A percentile compares a stretch with the other conserved stretches of the same genome.
These are phyloP conservation scores for Didymella glomerata DNA, from an alignment of 2,329 filamentous ascomycete genomes.

Conservation along the genomic window DNA sequence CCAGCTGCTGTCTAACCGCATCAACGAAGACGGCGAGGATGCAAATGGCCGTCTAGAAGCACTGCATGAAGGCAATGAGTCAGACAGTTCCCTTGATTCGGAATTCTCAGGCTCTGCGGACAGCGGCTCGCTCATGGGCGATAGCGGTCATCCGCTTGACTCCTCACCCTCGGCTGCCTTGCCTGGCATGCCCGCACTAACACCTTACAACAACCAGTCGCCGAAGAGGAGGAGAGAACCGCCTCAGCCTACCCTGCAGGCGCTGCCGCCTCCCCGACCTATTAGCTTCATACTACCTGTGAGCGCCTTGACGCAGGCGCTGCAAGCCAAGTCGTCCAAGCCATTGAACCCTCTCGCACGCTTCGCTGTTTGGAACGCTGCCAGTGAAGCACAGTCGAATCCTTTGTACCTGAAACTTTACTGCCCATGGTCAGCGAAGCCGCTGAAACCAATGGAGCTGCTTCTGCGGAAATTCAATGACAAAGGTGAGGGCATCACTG, in stretches of 20 bases:
- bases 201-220: constrained; percentile 59
- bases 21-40: constrained; percentile 58
- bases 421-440: constrained; percentile 72
- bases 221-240: constrained; percentile 67
- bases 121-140: constrained; percentile 74
- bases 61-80: constrained; percentile 52
- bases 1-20: constrained; percentile 63
- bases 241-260: constrained; percentile 62
- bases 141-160: constrained; percentile 66
- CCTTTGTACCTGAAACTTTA: constrained; percentile 81
- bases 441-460: constrained; percentile 73
- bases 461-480: constrained; percentile 74
- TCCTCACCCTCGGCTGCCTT: constrained; percentile 60
- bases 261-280: constrained; percentile 75
- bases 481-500: constrained; percentile 73
- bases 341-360: constrained; percentile 76
- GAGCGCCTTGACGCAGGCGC: constrained; percentile 74
- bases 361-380: constrained; percentile 78
- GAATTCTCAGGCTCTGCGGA: constrained; percentile 60
- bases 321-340: constrained; percentile 76
- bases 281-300: constrained; percentile 75
- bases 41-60: constrained; percentile 46
- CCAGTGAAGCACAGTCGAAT: constrained; percentile 72
- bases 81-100: constrained; percentile 51
- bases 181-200: constrained; percentile 54